These are phyloP conservation scores for Pseudonitzschia delicatissima DNA, from an alignment of 108 stramenopile genomes.

Conservation along the genomic window DNA sequence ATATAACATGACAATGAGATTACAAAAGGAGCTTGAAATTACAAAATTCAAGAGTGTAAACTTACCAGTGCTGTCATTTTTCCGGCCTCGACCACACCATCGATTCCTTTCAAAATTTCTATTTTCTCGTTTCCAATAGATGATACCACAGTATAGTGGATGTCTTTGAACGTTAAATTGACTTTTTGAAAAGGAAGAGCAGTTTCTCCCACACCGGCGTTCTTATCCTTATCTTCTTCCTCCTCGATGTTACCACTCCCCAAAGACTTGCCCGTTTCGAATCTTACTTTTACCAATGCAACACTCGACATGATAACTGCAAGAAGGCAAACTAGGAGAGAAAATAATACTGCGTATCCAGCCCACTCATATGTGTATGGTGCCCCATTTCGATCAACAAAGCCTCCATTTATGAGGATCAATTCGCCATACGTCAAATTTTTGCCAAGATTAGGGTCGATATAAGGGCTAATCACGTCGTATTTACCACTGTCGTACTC, in stretches of 20 bases:
- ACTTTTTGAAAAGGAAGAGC: slow-evolving; percentile 36
- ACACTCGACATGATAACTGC: not conserved
- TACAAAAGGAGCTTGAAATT: not conserved
- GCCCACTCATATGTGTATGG: slow-evolving; percentile 33
- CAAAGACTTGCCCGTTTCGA: slow-evolving; percentile 22
- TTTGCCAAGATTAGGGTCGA: not conserved
- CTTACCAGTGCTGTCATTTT: slow-evolving; percentile 58
- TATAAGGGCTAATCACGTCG: slow-evolving; percentile 10
- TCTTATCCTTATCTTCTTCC: slow-evolving; percentile 20
- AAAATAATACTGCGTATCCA: slow-evolving; percentile 17
- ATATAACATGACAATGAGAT: not conserved
- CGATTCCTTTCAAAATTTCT: slow-evolving; percentile 55
- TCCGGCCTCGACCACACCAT: slow-evolving; percentile 59
- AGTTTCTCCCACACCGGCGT: not conserved
- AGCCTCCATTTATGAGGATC: slow-evolving; percentile 43
- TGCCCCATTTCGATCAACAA: slow-evolving; percentile 14
- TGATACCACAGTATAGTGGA: slow-evolving; percentile 55
- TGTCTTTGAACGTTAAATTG: slow-evolving; percentile 60
- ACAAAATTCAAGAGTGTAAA: not conserved
- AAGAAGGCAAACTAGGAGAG: slow-evolving; percentile 9
- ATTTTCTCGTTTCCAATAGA: slow-evolving; percentile 60
- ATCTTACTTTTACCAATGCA: slow-evolving; percentile 13
- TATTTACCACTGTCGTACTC: slow-evolving; percentile 56
- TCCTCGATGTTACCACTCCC: slow-evolving; percentile 6
- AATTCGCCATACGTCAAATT: slow-evolving; percentile 46